phyloP scores from a whole-genome alignment of 1,284 basidiomycete species.

The Phlebopus sp. region DNA sequence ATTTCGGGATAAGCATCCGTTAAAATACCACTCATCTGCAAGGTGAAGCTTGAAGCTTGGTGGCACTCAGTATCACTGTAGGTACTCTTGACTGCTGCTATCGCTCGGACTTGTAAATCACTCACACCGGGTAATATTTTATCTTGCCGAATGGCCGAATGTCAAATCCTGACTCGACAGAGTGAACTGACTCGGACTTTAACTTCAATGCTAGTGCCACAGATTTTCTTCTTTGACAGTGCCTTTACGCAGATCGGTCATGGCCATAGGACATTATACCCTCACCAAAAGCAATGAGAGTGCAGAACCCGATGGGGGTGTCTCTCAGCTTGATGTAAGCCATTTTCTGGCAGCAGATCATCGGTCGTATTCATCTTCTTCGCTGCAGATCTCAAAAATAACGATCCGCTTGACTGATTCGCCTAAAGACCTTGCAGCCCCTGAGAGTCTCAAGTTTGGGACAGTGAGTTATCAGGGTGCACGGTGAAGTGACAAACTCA shows the following conservation, averaged over 20 bases:
- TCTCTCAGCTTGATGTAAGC: constrained; percentile 21
- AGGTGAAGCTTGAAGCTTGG: no score
- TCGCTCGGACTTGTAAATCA: neutral
- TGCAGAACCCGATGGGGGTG: neutral
- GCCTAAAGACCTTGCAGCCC: constrained; percentile 36
- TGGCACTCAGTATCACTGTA: no score
- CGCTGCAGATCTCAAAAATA: constrained; percentile 41
- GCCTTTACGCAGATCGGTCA: neutral
- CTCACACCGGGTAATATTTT: neutral
- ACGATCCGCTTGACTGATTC: constrained; percentile 34
- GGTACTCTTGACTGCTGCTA: neutral
- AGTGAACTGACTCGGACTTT: no score
- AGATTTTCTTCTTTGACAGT: neutral
- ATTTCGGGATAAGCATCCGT: neutral
- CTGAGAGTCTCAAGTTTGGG: constrained; percentile 39
- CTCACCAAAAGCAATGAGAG: neutral
- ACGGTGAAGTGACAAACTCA: neutral
- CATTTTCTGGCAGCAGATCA: no score
- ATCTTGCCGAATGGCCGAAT: neutral
- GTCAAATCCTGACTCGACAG: neutral
- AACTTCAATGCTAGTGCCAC: no score
- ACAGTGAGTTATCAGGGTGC: constrained; percentile 24
- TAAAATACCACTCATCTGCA: no score
- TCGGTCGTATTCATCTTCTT: neutral
- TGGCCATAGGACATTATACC: constrained; percentile 5